These are phyloP conservation scores for Plectosphaerella sp. DNA, from an alignment of 2,329 filamentous ascomycete species.

Conservation along the genomic window DNA sequence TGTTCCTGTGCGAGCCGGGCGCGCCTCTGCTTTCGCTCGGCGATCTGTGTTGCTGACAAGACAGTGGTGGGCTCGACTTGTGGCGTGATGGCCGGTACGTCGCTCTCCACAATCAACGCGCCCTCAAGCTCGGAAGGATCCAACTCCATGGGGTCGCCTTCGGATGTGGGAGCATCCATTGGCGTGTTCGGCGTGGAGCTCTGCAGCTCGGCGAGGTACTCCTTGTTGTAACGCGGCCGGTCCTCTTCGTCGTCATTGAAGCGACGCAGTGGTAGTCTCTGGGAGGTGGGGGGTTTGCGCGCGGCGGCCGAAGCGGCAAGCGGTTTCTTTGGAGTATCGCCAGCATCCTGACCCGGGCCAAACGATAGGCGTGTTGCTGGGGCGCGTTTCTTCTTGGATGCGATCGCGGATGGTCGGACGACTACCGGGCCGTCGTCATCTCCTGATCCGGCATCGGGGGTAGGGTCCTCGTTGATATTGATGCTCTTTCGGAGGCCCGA, in stretches of 20 bases:
- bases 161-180: slow-evolving; percentile 24
- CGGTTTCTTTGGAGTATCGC: slow-evolving; percentile 41
- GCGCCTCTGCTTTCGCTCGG: slow-evolving; percentile 54
- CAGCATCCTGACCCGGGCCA: slow-evolving; percentile 52
- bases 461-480: slow-evolving; percentile 33
- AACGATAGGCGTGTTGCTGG: slow-evolving; percentile 69
- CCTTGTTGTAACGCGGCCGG: slow-evolving; percentile 77
- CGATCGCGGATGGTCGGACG: slow-evolving; percentile 41
- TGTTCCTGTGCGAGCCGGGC: slow-evolving; percentile 72
- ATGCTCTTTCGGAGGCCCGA: slow-evolving; percentile 55
- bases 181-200: slow-evolving; percentile 82
- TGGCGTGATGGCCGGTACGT: slow-evolving; percentile 22
- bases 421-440: slow-evolving; percentile 43
- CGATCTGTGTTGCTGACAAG: slow-evolving; percentile 9
- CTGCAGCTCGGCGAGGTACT: slow-evolving; percentile 81
- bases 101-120: slow-evolving; percentile 56
- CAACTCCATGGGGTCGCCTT: slow-evolving; percentile 49
- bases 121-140: slow-evolving; percentile 60
- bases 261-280: slow-evolving; percentile 50
- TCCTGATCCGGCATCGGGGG: slow-evolving; percentile 24
- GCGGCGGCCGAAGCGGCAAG: slow-evolving; percentile 59
- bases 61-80: slow-evolving; percentile 34
- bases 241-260: slow-evolving; percentile 56
- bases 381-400: slow-evolving; percentile 64
- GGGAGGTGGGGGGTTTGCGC: slow-evolving; percentile 45